A percentile compares a stretch with the other conserved stretches of the same genome.
Conservation (phyloP, 176 grass and related monocot genomes). For the Neostapfia colusana region DNA sequence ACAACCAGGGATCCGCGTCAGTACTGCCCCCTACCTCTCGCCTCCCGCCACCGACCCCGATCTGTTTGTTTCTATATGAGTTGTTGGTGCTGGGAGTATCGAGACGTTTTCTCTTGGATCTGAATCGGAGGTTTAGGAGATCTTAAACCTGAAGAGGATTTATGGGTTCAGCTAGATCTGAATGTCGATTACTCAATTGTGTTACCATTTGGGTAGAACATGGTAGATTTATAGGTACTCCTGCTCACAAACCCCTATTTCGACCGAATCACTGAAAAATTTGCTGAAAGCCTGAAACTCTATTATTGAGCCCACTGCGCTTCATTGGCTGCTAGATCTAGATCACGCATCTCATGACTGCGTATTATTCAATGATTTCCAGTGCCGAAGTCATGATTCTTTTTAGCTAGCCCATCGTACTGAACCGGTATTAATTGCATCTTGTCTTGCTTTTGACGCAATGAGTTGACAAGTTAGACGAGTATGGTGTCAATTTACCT, state of each 20-base stretch:
- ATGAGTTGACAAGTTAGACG: too few species aligned
- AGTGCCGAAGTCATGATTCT: too few species aligned
- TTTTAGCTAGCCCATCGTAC: too few species aligned
- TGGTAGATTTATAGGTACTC: neutral
- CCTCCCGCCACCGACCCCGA: neutral
- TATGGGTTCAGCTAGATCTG: neutral
- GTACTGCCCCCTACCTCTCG: neutral
- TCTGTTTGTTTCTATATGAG: neutral
- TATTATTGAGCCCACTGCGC: neutral
- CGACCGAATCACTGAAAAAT: too few species aligned
- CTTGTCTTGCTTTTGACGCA: too few species aligned
- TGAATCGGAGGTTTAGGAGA: neutral
- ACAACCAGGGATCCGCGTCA: constrained; percentile 96
- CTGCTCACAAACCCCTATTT: neutral
- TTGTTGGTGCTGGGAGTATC: neutral
- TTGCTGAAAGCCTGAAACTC: neutral
- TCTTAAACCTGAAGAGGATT: neutral
- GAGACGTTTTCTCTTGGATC: constrained; percentile 9
- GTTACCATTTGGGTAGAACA: neutral
- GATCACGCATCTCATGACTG: neutral
- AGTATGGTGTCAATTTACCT: neutral
- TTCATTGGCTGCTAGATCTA: constrained; percentile 19
- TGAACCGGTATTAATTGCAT: too few species aligned
- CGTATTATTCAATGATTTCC: too few species aligned
- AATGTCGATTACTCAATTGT: neutral